Evolutionary conservation across 2,329 filamentous ascomycete genomes (phyloP).

Genomic region (Alternaria incomplexa): DNA sequence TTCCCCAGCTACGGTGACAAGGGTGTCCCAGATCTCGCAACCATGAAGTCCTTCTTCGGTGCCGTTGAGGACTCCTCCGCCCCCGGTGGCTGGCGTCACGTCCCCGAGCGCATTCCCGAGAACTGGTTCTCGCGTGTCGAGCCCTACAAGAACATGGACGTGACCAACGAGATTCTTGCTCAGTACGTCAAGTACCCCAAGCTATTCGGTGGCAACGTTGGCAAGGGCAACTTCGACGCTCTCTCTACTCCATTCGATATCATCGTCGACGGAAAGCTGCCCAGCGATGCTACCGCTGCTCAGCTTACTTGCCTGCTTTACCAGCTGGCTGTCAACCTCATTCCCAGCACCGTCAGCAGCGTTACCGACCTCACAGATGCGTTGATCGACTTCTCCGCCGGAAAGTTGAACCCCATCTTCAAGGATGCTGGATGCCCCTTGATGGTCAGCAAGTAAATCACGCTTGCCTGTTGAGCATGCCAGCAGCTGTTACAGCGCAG

Average conservation of each 20-base stretch:
- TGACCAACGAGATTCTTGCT: slow-evolving; percentile 49
- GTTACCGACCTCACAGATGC: slow-evolving; percentile 16
- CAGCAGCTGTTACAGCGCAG: neutral
- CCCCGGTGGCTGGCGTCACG: slow-evolving; percentile 47
- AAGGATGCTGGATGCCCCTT: slow-evolving; percentile 50
- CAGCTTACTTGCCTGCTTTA: slow-evolving; percentile 53
- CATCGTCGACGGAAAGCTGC: slow-evolving; percentile 50
- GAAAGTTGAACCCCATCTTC: slow-evolving; percentile 32
- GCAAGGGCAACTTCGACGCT: slow-evolving; percentile 46
- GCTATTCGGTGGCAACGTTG: slow-evolving; percentile 53
- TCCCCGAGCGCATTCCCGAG: slow-evolving; percentile 49
- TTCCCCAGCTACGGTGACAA: slow-evolving; percentile 43
- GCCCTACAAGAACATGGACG: slow-evolving; percentile 46
- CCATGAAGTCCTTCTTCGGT: slow-evolving; percentile 47
- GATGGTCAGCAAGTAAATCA: neutral
- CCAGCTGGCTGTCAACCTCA: slow-evolving; percentile 47
- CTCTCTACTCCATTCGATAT: slow-evolving; percentile 44
- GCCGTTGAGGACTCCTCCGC: slow-evolving; percentile 45
- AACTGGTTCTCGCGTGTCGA: slow-evolving; percentile 48
- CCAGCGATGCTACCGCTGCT: slow-evolving; percentile 25
- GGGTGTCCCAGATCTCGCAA: slow-evolving; percentile 24
- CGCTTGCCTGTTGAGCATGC: neutral
- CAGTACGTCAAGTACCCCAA: slow-evolving; percentile 54
- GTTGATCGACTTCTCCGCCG: slow-evolving; percentile 20
- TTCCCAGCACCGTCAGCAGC: slow-evolving; percentile 40